Conservation (phyloP, 345 rosid species). For the Leavenworthia alabamica region DNA sequence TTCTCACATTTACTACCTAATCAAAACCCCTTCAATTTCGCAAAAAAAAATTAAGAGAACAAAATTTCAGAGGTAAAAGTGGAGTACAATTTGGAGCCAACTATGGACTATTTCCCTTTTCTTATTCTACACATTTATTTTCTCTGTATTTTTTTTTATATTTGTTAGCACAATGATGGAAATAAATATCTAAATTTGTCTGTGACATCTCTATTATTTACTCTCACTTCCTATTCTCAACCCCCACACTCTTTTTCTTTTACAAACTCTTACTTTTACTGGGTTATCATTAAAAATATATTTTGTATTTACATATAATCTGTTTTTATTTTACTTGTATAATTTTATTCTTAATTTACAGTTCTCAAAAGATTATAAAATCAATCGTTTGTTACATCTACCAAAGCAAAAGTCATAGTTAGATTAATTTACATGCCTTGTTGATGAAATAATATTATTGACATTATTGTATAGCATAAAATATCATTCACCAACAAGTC, state of each 20-base stretch:
- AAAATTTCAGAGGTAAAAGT: too few species aligned
- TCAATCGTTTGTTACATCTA: not conserved
- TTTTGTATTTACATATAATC: not conserved
- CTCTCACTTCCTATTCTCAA: not conserved
- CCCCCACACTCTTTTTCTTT: constrained; percentile 11
- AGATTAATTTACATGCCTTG: not conserved
- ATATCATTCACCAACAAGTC: not conserved
- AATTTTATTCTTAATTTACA: not conserved
- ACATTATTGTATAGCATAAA: not conserved
- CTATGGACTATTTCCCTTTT: not conserved
- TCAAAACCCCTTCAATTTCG: constrained; percentile 16
- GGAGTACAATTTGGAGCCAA: too few species aligned
- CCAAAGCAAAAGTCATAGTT: not conserved
- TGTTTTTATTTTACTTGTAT: not conserved
- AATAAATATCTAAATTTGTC: not conserved
- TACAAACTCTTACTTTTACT: not conserved
- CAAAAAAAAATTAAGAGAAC: not conserved
- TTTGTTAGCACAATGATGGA: not conserved
- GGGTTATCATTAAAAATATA: not conserved
- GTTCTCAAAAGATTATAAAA: not conserved
- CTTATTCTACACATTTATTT: not conserved
- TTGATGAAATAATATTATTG: too few species aligned
- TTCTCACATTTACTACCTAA: constrained; percentile 2
- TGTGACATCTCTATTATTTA: not conserved
- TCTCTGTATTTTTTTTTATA: not conserved